Conservation (phyloP, 129 eudicot species). For the Tagetes erecta region DNA sequence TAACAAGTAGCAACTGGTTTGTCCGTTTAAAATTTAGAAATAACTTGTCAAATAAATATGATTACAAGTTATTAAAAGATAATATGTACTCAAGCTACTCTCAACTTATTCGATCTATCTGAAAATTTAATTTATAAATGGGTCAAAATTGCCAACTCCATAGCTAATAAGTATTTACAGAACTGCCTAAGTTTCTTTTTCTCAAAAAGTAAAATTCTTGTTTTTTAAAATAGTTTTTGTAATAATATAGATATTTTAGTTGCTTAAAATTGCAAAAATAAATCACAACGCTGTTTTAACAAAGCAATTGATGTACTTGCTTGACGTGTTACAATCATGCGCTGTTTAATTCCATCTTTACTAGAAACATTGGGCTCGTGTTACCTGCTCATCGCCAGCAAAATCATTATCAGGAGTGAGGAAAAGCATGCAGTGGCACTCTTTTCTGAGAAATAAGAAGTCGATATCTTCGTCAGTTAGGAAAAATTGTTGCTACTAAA, state of each 20-base stretch:
- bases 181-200: background rate
- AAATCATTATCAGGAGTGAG: slow-evolving; percentile 87
- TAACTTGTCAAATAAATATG: no score
- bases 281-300: no score
- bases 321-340: background rate
- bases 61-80: no score
- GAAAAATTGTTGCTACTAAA: background rate
- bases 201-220: background rate
- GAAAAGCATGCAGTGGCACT: slow-evolving; percentile 96
- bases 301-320: background rate
- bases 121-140: background rate
- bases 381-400: slow-evolving; percentile 90
- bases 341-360: background rate
- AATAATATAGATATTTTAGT: background rate
- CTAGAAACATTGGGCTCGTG: background rate
- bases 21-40: no score
- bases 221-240: background rate
- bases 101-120: no score
- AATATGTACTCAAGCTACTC: background rate
- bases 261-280: background rate
- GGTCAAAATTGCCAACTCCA: background rate
- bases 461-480: background rate
- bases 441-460: slow-evolving; percentile 52
- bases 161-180: background rate
- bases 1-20: no score